Evolutionary conservation across 2,329 filamentous ascomycete species (phyloP), one percentile per base, ranked within the genome.

Genomic region (Botryotinia globosa): DNA sequence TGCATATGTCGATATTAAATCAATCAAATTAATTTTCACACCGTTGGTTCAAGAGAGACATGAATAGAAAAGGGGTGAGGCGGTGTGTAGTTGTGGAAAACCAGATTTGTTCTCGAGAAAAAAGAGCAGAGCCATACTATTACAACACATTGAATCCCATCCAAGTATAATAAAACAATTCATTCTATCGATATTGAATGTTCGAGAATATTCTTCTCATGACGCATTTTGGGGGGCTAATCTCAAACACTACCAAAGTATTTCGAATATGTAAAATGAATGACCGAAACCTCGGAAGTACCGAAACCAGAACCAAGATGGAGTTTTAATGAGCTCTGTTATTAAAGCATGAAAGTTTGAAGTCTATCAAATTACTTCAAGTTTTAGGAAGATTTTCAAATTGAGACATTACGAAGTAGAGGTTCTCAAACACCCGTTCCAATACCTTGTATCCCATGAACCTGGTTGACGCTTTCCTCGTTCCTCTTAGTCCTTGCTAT

Each of bases 141-240:
- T 20, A 63, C 59, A 29, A 29, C 18, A 51, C 25, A 6, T n/a
- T 42, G 37, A 39, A 25, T 25, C 5, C 25, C 45, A 54, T 48
- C 44, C 22, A 34, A 25, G 6, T 32, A 56, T 42, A 56, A 56
- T 42, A 22, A 42, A 22, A 22, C 39, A n/a, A 10, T 56, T 32
- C 44, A 48, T 12, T 42, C 34, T 56, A 29, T 29, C n/a, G 37
- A 67, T 54, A 56, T 58, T 58, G 65, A 42, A 58, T 68, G 34
- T 68, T 68, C 65, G 51, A 68, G 65, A 68, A 68, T 56, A 56
- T 67, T 54, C 65, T 56, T 56, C 6, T 42, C 16, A 67, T 67
- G 34, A 67, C 34, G 45, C 34, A 54, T 34, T 39, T 9, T 32
- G 29, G 34, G 48, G 65, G 48, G 65, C 48, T 42, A 32, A 56